phyloP scores from a whole-genome alignment of 441 rosid species.

The Gossypium gossypioides region DNA sequence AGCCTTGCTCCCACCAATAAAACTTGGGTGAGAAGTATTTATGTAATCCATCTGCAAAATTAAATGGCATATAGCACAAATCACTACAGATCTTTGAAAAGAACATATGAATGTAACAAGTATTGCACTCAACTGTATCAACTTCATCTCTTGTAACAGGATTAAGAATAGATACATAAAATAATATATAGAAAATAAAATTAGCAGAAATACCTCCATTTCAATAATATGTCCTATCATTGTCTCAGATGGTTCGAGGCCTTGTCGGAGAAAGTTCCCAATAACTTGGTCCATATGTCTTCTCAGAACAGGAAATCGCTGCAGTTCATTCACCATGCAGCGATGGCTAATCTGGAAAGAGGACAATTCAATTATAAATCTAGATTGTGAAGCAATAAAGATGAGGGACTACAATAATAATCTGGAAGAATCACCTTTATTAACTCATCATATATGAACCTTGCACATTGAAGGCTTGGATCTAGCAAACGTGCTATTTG shows the following conservation, averaged over 20 bases:
- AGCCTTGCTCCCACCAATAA: constrained; percentile 87
- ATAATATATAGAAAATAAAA: background rate
- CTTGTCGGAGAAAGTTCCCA: constrained; percentile 71
- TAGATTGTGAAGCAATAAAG: background rate
- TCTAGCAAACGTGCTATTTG: constrained; percentile 84
- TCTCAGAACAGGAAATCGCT: constrained; percentile 73
- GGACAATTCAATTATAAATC: constrained; percentile 4
- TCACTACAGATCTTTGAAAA: background rate
- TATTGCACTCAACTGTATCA: background rate
- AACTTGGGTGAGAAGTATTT: constrained; percentile 86
- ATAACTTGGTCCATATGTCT: constrained; percentile 90
- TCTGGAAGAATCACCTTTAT: constrained; percentile 40
- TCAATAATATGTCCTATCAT: constrained; percentile 84
- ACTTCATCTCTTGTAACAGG: background rate
- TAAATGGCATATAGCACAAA: background rate
- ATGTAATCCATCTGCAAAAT: constrained; percentile 84
- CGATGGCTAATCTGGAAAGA: constrained; percentile 73
- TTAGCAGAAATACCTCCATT: constrained; percentile 60
- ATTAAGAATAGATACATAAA: background rate
- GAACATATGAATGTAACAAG: background rate
- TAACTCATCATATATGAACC: constrained; percentile 83
- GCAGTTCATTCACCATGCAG: constrained; percentile 59
- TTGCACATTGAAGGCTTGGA: constrained; percentile 90
- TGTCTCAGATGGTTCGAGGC: constrained; percentile 82
- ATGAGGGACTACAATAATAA: background rate